These are phyloP conservation scores for Blastobotrys ciferrii DNA, from an alignment of 1,139 yeast species.

Conservation along the genomic window DNA sequence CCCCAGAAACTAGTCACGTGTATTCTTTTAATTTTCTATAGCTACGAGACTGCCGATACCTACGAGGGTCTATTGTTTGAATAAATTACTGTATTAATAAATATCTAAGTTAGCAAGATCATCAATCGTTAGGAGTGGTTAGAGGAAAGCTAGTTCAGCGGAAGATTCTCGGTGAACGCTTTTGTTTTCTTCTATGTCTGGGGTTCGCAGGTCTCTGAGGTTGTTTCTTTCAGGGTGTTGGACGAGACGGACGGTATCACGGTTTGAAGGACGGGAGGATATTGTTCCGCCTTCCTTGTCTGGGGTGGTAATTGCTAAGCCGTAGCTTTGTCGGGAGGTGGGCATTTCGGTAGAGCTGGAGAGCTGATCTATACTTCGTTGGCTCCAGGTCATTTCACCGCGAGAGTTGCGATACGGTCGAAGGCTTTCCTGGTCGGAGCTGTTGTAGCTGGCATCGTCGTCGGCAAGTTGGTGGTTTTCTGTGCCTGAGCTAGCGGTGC, in stretches of 20 bases:
- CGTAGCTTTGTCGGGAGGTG: neutral
- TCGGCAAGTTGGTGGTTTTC: constrained; percentile 17
- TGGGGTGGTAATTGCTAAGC: constrained; percentile 10
- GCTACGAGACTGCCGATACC: neutral
- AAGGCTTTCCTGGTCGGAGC: constrained; percentile 22
- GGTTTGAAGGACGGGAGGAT: neutral
- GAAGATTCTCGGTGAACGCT: constrained; percentile 19
- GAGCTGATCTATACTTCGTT: constrained; percentile 20
- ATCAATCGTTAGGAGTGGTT: constrained; percentile 8
- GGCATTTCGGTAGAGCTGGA: constrained; percentile 10
- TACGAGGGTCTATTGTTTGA: neutral
- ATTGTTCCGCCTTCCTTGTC: constrained; percentile 7
- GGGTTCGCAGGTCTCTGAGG: constrained; percentile 3
- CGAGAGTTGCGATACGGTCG: constrained; percentile 35
- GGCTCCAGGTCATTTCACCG: constrained; percentile 37
- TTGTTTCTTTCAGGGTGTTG: constrained; percentile 8
- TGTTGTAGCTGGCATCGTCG: constrained; percentile 15
- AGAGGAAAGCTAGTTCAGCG: constrained; percentile 30
- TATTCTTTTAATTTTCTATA: too few relatives aligned
- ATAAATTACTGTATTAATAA: constrained; percentile 7
- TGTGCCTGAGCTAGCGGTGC: constrained; percentile 19
- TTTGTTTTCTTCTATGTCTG: constrained; percentile 2
- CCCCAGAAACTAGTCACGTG: too few relatives aligned
- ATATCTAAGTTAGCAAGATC: constrained; percentile 3
- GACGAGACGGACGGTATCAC: constrained; percentile 6